These are phyloP conservation scores for Pyrus bretschneideri DNA, from an alignment of 306 rosid species.

Conservation along the genomic window DNA sequence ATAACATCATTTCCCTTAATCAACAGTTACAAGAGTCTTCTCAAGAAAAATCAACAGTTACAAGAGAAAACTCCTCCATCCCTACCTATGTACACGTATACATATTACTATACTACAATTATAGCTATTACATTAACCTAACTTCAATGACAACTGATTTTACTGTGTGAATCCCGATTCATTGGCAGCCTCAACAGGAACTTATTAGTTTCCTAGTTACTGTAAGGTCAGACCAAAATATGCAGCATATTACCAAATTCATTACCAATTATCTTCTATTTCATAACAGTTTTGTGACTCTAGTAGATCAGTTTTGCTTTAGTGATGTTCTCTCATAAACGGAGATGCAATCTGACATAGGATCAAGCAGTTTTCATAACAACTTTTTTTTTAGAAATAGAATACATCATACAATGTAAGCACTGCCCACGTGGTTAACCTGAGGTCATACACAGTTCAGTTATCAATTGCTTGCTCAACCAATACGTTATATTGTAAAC, in stretches of 20 bases:
- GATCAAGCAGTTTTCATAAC: not conserved
- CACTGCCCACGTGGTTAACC: not conserved
- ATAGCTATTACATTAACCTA: not conserved
- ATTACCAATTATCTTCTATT: not conserved
- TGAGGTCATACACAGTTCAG: not conserved
- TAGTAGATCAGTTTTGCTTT: no score
- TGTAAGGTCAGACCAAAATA: not conserved
- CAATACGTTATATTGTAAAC: not conserved
- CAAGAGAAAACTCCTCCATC: not conserved
- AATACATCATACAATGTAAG: not conserved
- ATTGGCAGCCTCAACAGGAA: not conserved
- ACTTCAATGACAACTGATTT: not conserved
- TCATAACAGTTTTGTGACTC: not conserved
- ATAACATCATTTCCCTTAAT: not conserved
- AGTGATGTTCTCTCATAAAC: not conserved
- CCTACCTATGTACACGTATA: not conserved
- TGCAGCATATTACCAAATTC: not conserved
- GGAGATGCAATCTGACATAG: not conserved
- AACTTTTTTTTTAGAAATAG: not conserved
- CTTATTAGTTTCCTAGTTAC: not conserved
- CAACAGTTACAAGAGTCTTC: not conserved
- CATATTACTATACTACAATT: not conserved
- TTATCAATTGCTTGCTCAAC: not conserved
- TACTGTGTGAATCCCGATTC: not conserved
- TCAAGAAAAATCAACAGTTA: not conserved